Evolutionary conservation across 768 basidiomycete species (phyloP), one percentile per base, ranked within the genome.

Genomic region (Phylloporus sp.): DNA sequence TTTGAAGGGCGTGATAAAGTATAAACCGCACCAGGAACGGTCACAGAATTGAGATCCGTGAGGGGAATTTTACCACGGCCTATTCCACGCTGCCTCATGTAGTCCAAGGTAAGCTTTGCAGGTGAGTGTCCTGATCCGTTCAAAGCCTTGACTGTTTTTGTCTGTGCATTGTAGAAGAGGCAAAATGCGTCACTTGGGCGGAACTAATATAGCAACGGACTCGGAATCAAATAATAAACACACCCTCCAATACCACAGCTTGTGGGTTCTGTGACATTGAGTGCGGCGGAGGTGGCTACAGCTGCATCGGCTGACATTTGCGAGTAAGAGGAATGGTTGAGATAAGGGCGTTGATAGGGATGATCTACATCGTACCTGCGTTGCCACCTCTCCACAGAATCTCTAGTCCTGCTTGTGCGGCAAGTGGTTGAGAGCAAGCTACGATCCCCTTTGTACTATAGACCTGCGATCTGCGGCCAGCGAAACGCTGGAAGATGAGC

Each of bases 121-220:
- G 95, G 96, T 9, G 94, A 81, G 50, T 74, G 82, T 10, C 96
- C 95, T 0, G 93, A 95, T 10, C 93, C 96, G 54, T 99, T 99
- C 51, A 98, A 67, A 4, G 83, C 95, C 59, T 85, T 86, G 44
- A 98, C 86, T 6, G 73, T 74, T 69, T 89, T 91, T 5, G 82
- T 77, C 56, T 80, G 78, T 5, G 87, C 90, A 59, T 96, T 82
- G 58, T 84, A 98, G 71, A 89, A 97, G 17, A 99, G 74, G 62
- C 93, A 95, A 62, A 95, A 95, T 8, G 89, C 90, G 60, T 92
- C 90, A 32, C 89, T 90, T 55, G 4, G 21, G 43, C 21, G 22
- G 26, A 10, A 45, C 31, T 46, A 29, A 66, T 62, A 52, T 27
- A n/a, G n/a, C n/a, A n/a, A n/a, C 37, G 31, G 3, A 21, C n/a